Evolutionary conservation across 805 yeast species (phyloP), one percentile per base, ranked within the genome.

Genomic region (Yamadazyma olivae): DNA sequence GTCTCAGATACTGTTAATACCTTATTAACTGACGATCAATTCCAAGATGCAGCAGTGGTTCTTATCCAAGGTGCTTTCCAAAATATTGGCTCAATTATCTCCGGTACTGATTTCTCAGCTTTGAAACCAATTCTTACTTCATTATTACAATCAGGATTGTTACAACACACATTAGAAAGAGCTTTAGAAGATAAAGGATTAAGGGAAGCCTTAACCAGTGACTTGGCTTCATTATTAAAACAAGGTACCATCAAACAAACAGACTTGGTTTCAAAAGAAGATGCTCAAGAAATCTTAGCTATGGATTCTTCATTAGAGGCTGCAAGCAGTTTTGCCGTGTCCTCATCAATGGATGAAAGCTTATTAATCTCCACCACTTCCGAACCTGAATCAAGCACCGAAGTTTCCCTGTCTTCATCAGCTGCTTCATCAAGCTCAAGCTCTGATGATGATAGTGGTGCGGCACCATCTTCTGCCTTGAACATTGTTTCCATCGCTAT

Each of bases 121-220:
- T 38, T 56, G 17, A 28, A 38, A 17, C 59, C 58, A 27, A 30
- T 56, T 6, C 33, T 53, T n/a, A 29, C 33, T 5, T 39, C 54
- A 3, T 40, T 58, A 17, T 39, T 39, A 32, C 38, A 44, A 17
- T 58, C 64, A 17, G 56, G 56, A 3, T 48, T 59, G 33, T 43
- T 59, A 29, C 46, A 40, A 27, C 33, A 54, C 43, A 43, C 50
- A 13, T 27, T 59, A 15, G 40, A 42, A 27, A 43, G 44, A 41
- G 61, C 62, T 23, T 39, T 54, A 17, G 29, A 39, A 4, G 62
- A 58, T 39, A 3, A 34, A 17, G 39, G 39, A 5, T 51, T 59
- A 27, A 45, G 44, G 36, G 18, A 35, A n/a, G 59, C 64, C 6
- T 38, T 53, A 23, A 39, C 53, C 6, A 36, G 40, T 17, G 52